Base-by-base conservation (phyloP, 257 asterid genomes). In the Lycium ferocissimum region DNA sequence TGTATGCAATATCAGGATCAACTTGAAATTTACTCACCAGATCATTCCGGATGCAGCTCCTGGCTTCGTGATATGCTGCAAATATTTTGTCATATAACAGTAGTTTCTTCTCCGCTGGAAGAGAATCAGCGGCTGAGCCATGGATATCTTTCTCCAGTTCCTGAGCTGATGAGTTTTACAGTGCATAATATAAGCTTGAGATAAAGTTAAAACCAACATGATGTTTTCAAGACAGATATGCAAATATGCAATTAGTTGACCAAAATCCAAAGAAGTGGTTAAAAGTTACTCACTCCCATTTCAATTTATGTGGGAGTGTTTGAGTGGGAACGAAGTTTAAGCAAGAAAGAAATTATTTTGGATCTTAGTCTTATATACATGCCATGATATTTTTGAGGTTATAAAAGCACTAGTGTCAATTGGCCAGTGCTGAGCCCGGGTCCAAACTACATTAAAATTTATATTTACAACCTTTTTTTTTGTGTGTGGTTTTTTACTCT, bases 51-150 rank as follows among this genome's bases (percentile, higher is more conserved):
- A 97, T 93, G 93, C 91, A 88, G 91, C 97, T 92, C 89, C 94
- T 91, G 87, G 98, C 97, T 84, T 97, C 99, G 83, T 87, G 93
- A 85, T 95, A 97, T 80, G 99, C 98, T 47, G 98, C 91, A 93
- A 94, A 95, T 82, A 93, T 93, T 90, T 94, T 97, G 95, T 95
- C 98, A 90, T 89, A 97, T 81, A 95, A 83, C 84, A 84, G 91
- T 65, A 95, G 89, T 63, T 90, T 94, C 89, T 97, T 97, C 92
- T 97, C 99, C 6, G 94, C 88, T 9, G 94, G 91, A 79, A 93
- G 87, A 40, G 97, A 89, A 87, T 95, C 96, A 82, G 97, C 96
- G 78, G 92, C 90, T 83, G 98, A 89, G 61, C 97, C 97, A 88
- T 84, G 91, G 79, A 93, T 87, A 86, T 97, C 97, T 89, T 92